Conservation (phyloP, 257 asterid genomes). For the Przewalskia tangutica region DNA sequence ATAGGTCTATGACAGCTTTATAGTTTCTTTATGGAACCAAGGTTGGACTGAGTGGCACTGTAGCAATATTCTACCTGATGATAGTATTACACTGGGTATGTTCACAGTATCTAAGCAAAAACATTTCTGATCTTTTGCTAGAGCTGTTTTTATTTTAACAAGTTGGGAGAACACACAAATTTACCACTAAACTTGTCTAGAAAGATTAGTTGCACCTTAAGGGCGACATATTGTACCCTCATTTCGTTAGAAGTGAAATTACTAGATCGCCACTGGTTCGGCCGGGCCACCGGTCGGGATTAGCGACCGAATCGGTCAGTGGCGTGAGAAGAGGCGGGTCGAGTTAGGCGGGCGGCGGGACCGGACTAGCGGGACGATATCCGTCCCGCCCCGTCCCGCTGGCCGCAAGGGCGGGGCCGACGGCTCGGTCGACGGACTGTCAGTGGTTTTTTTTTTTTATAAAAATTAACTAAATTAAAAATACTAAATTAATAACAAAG, state of each 20-base stretch:
- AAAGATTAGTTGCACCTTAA: not conserved
- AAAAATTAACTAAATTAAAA: too few species aligned
- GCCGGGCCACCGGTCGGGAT: too few species aligned
- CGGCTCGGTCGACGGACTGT: too few species aligned
- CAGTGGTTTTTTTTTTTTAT: too few species aligned
- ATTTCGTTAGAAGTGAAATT: not conserved
- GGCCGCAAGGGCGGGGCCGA: too few species aligned
- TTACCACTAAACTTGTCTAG: not conserved
- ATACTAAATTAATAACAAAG: too few species aligned
- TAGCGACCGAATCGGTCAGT: too few species aligned
- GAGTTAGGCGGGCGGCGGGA: too few species aligned
- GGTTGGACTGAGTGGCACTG: not conserved
- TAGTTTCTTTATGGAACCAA: not conserved
- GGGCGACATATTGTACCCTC: not conserved
- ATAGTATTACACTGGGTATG: not conserved
- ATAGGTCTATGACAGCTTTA: not conserved
- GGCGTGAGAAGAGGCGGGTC: too few species aligned
- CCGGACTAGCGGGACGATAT: too few species aligned
- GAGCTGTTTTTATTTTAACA: not conserved
- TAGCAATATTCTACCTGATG: not conserved
- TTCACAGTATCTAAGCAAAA: not conserved
- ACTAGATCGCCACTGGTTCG: too few species aligned
- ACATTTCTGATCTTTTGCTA: not conserved
- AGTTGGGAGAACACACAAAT: not conserved
- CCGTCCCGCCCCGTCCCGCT: too few species aligned